Conservation (phyloP, 139 green algal species). For the Chlamydomonas sphaeroides region DNA sequence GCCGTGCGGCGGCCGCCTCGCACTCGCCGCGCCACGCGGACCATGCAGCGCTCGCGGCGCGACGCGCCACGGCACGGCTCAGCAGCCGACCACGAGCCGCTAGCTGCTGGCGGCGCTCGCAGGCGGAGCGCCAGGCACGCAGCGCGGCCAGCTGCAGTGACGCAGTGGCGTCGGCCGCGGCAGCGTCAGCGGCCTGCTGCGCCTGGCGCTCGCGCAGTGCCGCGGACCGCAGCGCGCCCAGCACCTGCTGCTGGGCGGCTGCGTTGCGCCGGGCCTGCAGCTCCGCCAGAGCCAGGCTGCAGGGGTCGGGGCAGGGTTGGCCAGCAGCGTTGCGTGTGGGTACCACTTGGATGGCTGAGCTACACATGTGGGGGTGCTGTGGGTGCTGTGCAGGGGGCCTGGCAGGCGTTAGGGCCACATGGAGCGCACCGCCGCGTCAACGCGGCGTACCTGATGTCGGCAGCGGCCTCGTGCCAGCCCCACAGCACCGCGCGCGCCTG, state of each 20-base stretch:
- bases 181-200: neutral
- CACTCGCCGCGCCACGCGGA: neutral
- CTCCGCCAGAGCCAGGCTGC: neutral
- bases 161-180: neutral
- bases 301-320: neutral
- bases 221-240: neutral
- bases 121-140: neutral
- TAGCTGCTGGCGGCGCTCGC: neutral
- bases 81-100: neutral
- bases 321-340: neutral
- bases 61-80: neutral
- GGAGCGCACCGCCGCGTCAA: too few species aligned
- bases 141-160: neutral
- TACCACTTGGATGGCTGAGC: too few species aligned
- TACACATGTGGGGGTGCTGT: too few species aligned
- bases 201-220: neutral
- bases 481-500: neutral
- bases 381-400: too few species aligned
- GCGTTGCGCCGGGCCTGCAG: neutral
- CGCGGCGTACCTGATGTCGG: neutral
- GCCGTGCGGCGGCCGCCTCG: neutral
- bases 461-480: neutral
- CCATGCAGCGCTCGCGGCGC: neutral
- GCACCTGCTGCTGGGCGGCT: accelerated
- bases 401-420: too few species aligned